Evolutionary conservation across 768 basidiomycete genomes (phyloP).

Genomic region (Paxillus rubicundulus): DNA sequence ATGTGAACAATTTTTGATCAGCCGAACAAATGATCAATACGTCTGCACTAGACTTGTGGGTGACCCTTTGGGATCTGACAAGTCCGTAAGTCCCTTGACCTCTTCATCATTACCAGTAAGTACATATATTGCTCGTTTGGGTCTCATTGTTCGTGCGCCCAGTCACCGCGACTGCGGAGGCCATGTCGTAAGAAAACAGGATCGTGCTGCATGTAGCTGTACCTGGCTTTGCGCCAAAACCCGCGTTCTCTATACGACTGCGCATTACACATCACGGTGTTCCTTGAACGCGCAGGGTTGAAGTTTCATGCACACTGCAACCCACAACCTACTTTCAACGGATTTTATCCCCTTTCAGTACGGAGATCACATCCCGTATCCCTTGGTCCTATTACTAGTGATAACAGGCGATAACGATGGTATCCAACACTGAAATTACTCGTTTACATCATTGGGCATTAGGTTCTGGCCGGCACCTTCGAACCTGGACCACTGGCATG

Average conservation of each 20-base stretch:
- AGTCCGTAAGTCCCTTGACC: too few relatives aligned
- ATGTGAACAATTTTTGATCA: too few relatives aligned
- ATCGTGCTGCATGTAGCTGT: not conserved
- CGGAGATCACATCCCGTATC: not conserved
- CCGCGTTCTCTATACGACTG: not conserved
- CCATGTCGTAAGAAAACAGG: not conserved
- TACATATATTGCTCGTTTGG: not conserved
- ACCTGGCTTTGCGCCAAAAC: too few relatives aligned
- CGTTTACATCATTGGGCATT: too few relatives aligned
- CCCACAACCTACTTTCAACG: too few relatives aligned
- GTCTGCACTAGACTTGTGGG: too few relatives aligned
- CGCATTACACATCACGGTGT: not conserved
- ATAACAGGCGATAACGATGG: too few relatives aligned
- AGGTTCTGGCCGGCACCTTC: constrained; percentile 11
- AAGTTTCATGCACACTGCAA: too few relatives aligned
- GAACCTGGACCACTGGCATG: constrained; percentile 8
- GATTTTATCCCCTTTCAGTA: not conserved
- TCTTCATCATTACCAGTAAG: too few relatives aligned
- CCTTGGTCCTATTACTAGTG: not conserved
- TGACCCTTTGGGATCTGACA: not conserved
- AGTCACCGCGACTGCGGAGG: not conserved
- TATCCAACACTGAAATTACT: too few relatives aligned
- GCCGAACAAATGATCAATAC: too few relatives aligned
- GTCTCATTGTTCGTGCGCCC: not conserved
- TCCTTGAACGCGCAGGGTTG: too few relatives aligned